Evolutionary conservation across 371 early-diverging fungal species (phyloP), one percentile per base, ranked within the genome.

Genomic region (Umbelopsis sp.): DNA sequence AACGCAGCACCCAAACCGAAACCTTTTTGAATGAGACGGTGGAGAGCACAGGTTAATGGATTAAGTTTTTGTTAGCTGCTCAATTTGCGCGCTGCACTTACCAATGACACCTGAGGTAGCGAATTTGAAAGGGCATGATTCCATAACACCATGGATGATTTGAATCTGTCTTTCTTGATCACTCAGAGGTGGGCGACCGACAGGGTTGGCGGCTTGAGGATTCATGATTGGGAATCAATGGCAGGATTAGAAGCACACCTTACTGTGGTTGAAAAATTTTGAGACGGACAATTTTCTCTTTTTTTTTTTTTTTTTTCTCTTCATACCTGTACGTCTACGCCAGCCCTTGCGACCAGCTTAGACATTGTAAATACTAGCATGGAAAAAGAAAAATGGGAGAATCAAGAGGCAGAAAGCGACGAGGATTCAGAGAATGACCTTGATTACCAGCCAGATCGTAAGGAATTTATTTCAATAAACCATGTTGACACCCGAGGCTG

Each of bases 1-100:
- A 98, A 96, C 3, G 93, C 86, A 41, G 90, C 93, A 68, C 97
- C 99, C 74, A 97, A 80, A 46, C 85, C 97, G 79, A 95, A 95
- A 52, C 97, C 94, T 29, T 46, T 22, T 45, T 48, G 16, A 48
- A 16, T 16, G 18, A 20, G 18, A 48, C 6, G 1, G 48, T 48
- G 48, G 6, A 44, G 4, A 24, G 14, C 22, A 22, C 22, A 25
- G 16, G 32, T 16, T 29, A 48, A 46, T 22, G 25, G 11, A 63
- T 24, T 64, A 35, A 20, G 32, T 0, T 3, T 7, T 38, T 51
- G 52, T 16, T 45, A 41, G 18, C 22, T n/a, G 25, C 44, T 12
- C 22, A 57, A n/a, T 66, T 29, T 44, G 22, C 20, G 29, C 45
- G 41, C 25, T n/a, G 50, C 16, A 24, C 50, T 65, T 86, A 92